Evolutionary conservation across 257 asterid species (phyloP).

Genomic region (Cordia subcordata): DNA sequence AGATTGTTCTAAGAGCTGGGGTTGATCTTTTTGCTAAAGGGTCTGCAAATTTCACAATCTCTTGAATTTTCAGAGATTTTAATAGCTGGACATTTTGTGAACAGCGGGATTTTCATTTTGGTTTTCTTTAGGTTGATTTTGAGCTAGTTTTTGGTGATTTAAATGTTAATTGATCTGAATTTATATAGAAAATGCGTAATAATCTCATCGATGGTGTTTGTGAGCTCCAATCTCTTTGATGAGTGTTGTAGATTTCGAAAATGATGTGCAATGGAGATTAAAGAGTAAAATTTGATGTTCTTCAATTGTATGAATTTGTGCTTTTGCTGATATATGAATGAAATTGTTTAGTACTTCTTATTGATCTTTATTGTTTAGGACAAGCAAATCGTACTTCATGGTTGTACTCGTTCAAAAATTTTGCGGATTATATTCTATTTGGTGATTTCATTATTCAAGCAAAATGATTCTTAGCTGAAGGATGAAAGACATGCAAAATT

Average conservation of each 20-base stretch:
- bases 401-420: background rate
- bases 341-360: background rate
- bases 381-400: background rate
- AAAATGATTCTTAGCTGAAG: too few species aligned
- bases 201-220: background rate
- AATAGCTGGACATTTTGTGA: background rate
- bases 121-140: background rate
- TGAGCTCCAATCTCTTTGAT: background rate
- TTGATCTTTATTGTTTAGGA: background rate
- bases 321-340: background rate
- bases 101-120: too few species aligned
- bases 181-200: background rate
- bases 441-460: background rate
- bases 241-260: background rate
- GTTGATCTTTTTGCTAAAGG: background rate
- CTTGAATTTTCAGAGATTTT: background rate
- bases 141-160: background rate
- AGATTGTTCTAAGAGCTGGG: slow-evolving; percentile 4
- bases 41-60: too few species aligned
- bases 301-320: background rate
- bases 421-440: background rate
- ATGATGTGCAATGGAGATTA: background rate
- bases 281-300: background rate
- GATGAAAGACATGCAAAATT: too few species aligned
- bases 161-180: background rate